Evolutionary conservation across 1,284 basidiomycete species (phyloP).

Genomic region (Microbotryum saponariae): DNA sequence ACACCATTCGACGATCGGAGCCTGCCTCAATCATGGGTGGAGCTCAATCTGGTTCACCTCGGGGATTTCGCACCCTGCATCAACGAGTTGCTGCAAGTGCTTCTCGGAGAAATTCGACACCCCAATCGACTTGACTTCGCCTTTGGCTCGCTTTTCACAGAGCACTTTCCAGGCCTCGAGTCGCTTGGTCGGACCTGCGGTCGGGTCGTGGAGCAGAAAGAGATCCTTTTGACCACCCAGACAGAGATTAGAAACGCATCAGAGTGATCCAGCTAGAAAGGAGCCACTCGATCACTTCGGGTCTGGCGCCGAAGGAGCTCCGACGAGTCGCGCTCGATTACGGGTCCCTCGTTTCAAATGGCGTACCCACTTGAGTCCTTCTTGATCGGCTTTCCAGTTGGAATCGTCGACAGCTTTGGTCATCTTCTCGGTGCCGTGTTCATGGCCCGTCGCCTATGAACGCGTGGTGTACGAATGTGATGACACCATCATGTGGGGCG

Average conservation of each 20-base stretch:
- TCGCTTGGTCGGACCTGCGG: slow-evolving; percentile 53
- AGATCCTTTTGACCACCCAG: slow-evolving; percentile 47
- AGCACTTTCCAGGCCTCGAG: slow-evolving; percentile 58
- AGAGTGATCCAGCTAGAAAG: slow-evolving; percentile 46
- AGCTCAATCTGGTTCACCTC: slow-evolving; percentile 69
- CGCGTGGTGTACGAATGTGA: no score
- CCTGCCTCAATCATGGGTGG: slow-evolving; percentile 75
- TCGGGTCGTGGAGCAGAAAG: slow-evolving; percentile 66
- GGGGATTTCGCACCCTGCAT: slow-evolving; percentile 55
- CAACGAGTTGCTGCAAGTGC: slow-evolving; percentile 66
- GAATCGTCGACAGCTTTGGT: no score
- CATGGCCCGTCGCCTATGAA: no score
- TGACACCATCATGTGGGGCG: no score
- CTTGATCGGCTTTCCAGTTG: slow-evolving; percentile 13
- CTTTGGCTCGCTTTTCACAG: slow-evolving; percentile 52
- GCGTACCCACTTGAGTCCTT: slow-evolving; percentile 45
- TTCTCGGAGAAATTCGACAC: slow-evolving; percentile 65
- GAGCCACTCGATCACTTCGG: no score
- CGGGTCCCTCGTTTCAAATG: neutral
- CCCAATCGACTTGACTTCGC: slow-evolving; percentile 62
- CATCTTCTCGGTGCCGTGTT: no score
- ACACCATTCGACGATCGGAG: slow-evolving; percentile 69
- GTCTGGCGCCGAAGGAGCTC: no score
- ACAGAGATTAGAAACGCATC: no score
- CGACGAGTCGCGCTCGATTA: no score